phyloP scores from a whole-genome alignment of 1,284 basidiomycete genomes.

The Leccinum laetum region DNA sequence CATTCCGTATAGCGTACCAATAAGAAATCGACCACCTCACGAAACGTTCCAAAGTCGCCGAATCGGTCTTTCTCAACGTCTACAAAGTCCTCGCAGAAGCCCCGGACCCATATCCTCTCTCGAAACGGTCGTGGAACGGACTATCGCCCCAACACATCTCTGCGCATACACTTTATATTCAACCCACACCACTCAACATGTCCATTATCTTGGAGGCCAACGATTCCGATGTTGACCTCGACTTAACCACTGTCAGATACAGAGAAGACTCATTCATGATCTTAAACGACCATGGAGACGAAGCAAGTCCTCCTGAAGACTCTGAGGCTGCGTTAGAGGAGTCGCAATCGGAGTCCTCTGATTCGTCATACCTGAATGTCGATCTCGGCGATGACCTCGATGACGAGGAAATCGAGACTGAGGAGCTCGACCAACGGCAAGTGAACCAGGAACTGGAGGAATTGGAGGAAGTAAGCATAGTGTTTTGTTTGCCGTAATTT shows the following conservation, averaged over 20 bases:
- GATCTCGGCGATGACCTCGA: conserved; percentile 14
- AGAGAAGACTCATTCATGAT: conserved; percentile 17
- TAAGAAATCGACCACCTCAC: conserved; percentile 95
- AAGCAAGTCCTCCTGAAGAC: conserved; percentile 1
- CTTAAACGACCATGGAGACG: conserved; percentile 7
- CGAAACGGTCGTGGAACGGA: conserved; percentile 92
- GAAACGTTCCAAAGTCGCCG: conserved; percentile 88
- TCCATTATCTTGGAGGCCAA: conserved; percentile 19
- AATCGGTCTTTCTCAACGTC: conserved; percentile 92
- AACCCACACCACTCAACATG: conserved; percentile 10
- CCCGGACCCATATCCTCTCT: conserved; percentile 97
- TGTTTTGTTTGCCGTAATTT: neutral
- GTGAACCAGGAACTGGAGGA: conserved; percentile 5
- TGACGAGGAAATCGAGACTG: conserved; percentile 18
- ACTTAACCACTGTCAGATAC: conserved; percentile 6
- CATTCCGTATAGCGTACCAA: conserved; percentile 75
- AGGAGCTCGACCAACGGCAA: conserved; percentile 16
- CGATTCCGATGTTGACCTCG: conserved; percentile 11
- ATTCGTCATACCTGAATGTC: conserved; percentile 23
- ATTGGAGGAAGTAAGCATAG: conserved; percentile 8
- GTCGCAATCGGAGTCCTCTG: conserved; percentile 17
- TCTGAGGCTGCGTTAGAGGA: conserved; percentile 12
- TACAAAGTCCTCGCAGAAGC: conserved; percentile 95
- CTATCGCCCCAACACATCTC: conserved; percentile 54
- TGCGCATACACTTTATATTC: neutral